Evolutionary conservation across 1,284 basidiomycete species (phyloP), one percentile per base, ranked within the genome.

Genomic region (Ganoderma boninense): DNA sequence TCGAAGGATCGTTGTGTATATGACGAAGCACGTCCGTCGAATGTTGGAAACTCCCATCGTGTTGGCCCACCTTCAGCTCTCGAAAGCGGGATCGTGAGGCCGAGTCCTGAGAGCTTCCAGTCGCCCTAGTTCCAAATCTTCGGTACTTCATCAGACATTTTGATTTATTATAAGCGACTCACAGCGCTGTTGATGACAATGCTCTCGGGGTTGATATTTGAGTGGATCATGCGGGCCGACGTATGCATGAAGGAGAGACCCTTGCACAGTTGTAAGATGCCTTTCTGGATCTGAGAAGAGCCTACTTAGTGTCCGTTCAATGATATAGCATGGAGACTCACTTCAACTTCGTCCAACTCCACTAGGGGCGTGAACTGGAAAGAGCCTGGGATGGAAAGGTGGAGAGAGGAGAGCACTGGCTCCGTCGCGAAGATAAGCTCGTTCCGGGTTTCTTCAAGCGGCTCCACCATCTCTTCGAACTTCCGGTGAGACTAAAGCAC

Each of bases 21-120:
- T 13, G 90, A 82, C 0, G 96, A 95, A 32, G 95, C 82, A 61
- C 92, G 87, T 20, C 90, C 90, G 80, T 99, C 97, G 73, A 92
- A 94, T 40, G 95, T 93, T 0, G 97, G 97, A 77, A 95, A 97
- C 71, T 94, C 91, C 91, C 95, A 98, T 38, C 90, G 89, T 1
- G 95, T 91, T 0, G 92, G 85, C 5, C 88, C 85, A 1, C 95
- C 96, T 72, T 94, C 91, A 1, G 92, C 82, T 42, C 87, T 84
- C 44, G 89, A 83, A 2, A 99, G 84, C 1, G 95, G 88, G 20
- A 97, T 96, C 0, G 95, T 96, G 65, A 97, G 85, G 6, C 94
- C 95, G 57, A 99, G 88, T 0, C 97, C 97, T 18, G 94, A 92
- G 62, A 99, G 87, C 83, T 99, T 99, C 97, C 97, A 99, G 81